Base-by-base conservation (phyloP, 2,329 filamentous ascomycete genomes). In the Arthrobotrys pseudoclavata region DNA sequence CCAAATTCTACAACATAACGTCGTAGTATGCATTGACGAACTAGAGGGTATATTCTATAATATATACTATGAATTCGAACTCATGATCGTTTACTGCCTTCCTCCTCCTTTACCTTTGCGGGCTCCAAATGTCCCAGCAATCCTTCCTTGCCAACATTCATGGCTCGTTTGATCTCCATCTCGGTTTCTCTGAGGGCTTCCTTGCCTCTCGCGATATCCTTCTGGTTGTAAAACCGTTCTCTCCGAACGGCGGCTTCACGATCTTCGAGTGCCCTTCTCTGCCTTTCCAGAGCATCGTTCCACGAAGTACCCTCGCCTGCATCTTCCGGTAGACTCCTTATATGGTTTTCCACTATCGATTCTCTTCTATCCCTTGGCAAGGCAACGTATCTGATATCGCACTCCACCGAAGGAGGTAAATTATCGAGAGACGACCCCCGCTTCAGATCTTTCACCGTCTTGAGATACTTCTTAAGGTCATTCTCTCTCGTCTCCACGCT, bases 351-450 rank as follows among this genome's bases (percentile, higher is more conserved):
- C 5, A 94, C 84, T 4, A 95, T 84, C 1, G 87, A 84, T 79
- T 94, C 90, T 18, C 92, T 87, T 24, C 64, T 66, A 0, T 87
- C 85, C 45, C 86, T 84, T 0, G 88, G 83, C 26, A 90, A 87
- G 0, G 89, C 90, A 37, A 93, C 89, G 83, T 89, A 95, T 52
- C 91, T 88, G 40, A 92, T 83, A 82, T 95, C 92, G 15, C 86
- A 85, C 0, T 92, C 85, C 0, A 95, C 82, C 22, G 88, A 83
- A 0, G 87, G 83, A 0, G 92, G 92, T 9, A 95, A 85, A 15
- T 86, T 85, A 4, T 87, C 86, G 1, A 87, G 82, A 0, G 85
- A 84, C 0, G 90, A 90, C 57, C 86, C 84, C 79, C 86, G 88
- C 82, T 93, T 90, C 2, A 95, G 86, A 1, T 85, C 80, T 3